These are phyloP conservation scores for Suhomyces kilbournensis DNA, from an alignment of 805 yeast genomes.

Conservation along the genomic window DNA sequence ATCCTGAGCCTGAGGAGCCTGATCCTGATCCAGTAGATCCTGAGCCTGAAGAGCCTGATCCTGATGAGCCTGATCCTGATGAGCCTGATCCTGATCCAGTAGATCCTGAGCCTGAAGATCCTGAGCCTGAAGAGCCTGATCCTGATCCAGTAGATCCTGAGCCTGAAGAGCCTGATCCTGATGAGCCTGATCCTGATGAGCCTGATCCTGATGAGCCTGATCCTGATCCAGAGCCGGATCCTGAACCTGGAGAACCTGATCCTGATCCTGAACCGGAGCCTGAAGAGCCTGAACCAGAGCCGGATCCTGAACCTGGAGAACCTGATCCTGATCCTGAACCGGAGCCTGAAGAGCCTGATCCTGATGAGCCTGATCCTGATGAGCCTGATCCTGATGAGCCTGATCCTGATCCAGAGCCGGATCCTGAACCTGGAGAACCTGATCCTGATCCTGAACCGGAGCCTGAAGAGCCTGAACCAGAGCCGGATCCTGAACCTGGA, in stretches of 20 bases:
- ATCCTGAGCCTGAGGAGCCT: background rate
- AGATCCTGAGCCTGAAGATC: background rate
- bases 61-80: background rate
- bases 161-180: background rate
- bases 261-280: background rate
- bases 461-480: background rate
- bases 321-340: background rate
- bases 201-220: background rate
- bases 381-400: background rate
- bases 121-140: background rate
- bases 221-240: background rate
- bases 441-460: background rate
- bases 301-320: background rate
- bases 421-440: background rate
- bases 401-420: background rate
- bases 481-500: background rate
- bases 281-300: background rate
- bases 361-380: background rate
- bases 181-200: background rate
- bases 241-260: background rate
- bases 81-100: background rate
- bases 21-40: background rate
- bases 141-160: background rate
- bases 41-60: background rate
- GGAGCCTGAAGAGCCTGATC: background rate